Evolutionary conservation across 2,329 filamentous ascomycete species (phyloP).

Genomic region (Pyrenochaeta sp.): DNA sequence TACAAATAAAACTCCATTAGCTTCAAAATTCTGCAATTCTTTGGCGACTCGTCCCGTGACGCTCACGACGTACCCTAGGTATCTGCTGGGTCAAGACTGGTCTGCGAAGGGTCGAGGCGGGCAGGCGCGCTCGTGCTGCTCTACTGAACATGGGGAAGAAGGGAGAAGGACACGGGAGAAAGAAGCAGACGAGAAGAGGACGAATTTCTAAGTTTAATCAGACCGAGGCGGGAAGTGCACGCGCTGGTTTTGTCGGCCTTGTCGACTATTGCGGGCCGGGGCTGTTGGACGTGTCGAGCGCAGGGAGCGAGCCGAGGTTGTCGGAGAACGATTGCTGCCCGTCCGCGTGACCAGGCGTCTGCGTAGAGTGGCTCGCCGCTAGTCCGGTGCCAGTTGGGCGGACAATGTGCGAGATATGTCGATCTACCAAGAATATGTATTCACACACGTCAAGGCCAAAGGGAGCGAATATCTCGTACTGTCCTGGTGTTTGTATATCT

Average conservation of each 20-base stretch:
- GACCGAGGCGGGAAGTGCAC: slow-evolving; percentile 31
- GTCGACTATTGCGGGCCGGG: slow-evolving; percentile 18
- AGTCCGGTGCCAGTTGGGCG: slow-evolving; percentile 6
- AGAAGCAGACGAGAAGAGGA: slow-evolving; percentile 14
- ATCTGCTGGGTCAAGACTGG: slow-evolving; percentile 36
- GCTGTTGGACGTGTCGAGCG: too few relatives aligned
- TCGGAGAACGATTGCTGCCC: slow-evolving; percentile 18
- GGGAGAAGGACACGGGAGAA: slow-evolving; percentile 13
- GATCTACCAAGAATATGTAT: neutral
- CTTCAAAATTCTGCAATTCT: too few relatives aligned
- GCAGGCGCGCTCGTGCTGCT: slow-evolving; percentile 48
- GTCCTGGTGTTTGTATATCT: neutral
- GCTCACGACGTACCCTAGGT: slow-evolving; percentile 41
- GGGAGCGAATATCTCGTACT: too few relatives aligned
- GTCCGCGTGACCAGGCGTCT: slow-evolving; percentile 1
- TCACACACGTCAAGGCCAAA: neutral
- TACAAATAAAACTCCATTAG: too few relatives aligned
- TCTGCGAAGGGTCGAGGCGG: slow-evolving; percentile 47
- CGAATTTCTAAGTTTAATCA: slow-evolving; percentile 23
- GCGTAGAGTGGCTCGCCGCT: slow-evolving; percentile 9
- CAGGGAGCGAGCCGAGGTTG: slow-evolving; percentile 24
- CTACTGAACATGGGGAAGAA: slow-evolving; percentile 50
- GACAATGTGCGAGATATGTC: neutral
- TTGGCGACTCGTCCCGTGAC: too few relatives aligned
- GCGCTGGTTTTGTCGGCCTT: slow-evolving; percentile 24